These are phyloP conservation scores for Lentinus brumalis DNA, from an alignment of 768 basidiomycete genomes.

Conservation along the genomic window DNA sequence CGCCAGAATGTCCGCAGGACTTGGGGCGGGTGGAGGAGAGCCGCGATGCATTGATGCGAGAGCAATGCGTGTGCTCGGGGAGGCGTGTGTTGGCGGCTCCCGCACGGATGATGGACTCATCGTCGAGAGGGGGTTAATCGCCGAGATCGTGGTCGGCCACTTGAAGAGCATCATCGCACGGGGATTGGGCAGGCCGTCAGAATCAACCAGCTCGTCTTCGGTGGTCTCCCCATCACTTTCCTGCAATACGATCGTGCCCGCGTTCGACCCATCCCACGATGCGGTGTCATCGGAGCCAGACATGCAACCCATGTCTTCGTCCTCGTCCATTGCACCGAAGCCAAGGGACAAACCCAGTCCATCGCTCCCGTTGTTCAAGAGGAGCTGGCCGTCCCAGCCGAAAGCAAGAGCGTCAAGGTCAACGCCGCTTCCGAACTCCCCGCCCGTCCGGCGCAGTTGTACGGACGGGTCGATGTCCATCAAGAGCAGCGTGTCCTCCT, in stretches of 20 bases:
- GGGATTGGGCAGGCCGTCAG: constrained; percentile 71
- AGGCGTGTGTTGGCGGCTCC: constrained; percentile 16
- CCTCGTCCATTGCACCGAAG: constrained; percentile 36
- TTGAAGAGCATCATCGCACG: constrained; percentile 73
- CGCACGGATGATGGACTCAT: constrained; percentile 56
- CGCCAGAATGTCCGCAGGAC: constrained; percentile 69
- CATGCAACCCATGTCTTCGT: constrained; percentile 49
- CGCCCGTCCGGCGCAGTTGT: constrained; percentile 25
- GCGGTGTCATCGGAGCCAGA: constrained; percentile 43
- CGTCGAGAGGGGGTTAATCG: constrained; percentile 76
- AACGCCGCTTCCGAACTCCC: constrained; percentile 30
- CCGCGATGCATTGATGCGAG: constrained; percentile 29
- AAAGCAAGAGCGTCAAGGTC: constrained; percentile 31
- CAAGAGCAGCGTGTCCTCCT: constrained; percentile 29
- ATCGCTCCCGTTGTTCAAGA: constrained; percentile 19
- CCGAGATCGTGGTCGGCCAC: constrained; percentile 58
- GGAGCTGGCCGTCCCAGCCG: constrained; percentile 28
- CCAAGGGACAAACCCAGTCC: constrained; percentile 28
- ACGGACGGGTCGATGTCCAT: constrained; percentile 32
- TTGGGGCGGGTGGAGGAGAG: constrained; percentile 48
- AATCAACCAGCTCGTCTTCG: constrained; percentile 82
- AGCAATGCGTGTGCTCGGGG: constrained; percentile 28
- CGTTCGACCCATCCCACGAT: constrained; percentile 37
- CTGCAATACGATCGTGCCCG: constrained; percentile 27
- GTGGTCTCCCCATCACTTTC: constrained; percentile 76